These are phyloP conservation scores for Penicillium maclennaniae DNA, from an alignment of 495 filamentous ascomycete genomes.

Conservation along the genomic window DNA sequence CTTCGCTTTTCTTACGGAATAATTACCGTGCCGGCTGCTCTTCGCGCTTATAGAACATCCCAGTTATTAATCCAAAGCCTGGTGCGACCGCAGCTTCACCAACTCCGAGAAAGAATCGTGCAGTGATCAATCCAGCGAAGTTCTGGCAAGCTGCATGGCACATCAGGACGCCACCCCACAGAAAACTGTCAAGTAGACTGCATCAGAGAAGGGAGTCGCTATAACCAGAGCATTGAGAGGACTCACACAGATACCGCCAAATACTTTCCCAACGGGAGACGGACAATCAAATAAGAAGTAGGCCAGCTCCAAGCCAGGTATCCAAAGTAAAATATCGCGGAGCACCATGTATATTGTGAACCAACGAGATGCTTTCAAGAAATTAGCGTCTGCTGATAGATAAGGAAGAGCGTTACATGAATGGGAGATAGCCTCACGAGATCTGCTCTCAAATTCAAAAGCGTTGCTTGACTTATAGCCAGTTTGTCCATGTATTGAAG, in stretches of 20 bases:
- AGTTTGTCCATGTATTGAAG: constrained; percentile 59
- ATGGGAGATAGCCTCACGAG: not conserved
- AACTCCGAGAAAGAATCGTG: constrained; percentile 41
- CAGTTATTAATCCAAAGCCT: constrained; percentile 48
- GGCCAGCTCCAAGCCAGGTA: constrained; percentile 50
- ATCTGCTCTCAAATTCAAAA: constrained; percentile 35
- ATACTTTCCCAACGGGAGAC: constrained; percentile 51
- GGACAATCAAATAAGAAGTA: constrained; percentile 47
- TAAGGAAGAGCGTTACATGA: not conserved
- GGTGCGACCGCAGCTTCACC: constrained; percentile 14
- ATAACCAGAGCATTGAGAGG: too few relatives aligned
- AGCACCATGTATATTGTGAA: constrained; percentile 44
- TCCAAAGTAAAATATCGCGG: constrained; percentile 46
- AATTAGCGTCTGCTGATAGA: not conserved
- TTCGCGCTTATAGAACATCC: constrained; percentile 50
- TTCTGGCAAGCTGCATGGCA: constrained; percentile 40
- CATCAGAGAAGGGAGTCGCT: not conserved
- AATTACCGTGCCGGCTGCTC: constrained; percentile 49
- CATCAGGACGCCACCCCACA: constrained; percentile 24
- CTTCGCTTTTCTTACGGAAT: not conserved
- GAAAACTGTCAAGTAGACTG: not conserved
- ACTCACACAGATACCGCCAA: constrained; percentile 25
- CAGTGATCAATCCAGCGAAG: constrained; percentile 42
- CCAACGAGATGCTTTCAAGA: constrained; percentile 28
- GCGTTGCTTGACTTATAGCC: constrained; percentile 50